phyloP scores from a whole-genome alignment of 495 filamentous ascomycete genomes.

The Aspergillus egyptiacus region DNA sequence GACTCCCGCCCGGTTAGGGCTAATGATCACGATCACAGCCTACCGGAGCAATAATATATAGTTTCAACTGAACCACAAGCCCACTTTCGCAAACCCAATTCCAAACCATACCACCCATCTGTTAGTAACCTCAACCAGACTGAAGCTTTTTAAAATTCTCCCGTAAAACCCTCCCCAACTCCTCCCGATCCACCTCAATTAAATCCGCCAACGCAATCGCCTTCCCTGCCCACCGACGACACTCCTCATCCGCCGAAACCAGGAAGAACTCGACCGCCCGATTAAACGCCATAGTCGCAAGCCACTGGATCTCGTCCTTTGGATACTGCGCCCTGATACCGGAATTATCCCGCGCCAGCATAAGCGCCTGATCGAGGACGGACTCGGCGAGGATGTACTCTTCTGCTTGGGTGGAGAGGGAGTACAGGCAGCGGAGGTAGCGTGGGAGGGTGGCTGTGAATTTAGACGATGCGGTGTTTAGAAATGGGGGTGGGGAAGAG shows the following conservation, averaged over 20 bases:
- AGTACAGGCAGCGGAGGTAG: constrained; percentile 69
- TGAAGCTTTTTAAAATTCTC: constrained; percentile 45
- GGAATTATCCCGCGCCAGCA: constrained; percentile 38
- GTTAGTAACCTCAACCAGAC: not conserved
- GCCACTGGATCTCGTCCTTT: constrained; percentile 67
- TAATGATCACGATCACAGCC: too few relatives aligned
- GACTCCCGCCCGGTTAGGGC: too few relatives aligned
- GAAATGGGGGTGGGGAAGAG: constrained; percentile 9
- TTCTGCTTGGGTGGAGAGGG: constrained; percentile 45
- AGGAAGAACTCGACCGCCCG: constrained; percentile 67
- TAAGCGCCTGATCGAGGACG: constrained; percentile 45
- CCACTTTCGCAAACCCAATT: too few relatives aligned
- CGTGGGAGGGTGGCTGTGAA: constrained; percentile 48
- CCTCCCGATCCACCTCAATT: constrained; percentile 36
- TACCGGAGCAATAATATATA: too few relatives aligned
- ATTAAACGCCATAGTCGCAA: constrained; percentile 70
- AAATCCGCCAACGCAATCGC: constrained; percentile 58
- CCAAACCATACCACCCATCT: too few relatives aligned
- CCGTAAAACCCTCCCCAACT: constrained; percentile 48
- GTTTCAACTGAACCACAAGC: too few relatives aligned
- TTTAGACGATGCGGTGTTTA: not conserved
- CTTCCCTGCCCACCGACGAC: constrained; percentile 58
- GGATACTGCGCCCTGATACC: constrained; percentile 54
- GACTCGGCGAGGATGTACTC: constrained; percentile 22
- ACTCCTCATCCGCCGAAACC: constrained; percentile 47